Conservation (phyloP, 805 yeast genomes). For the Ascoidea rubescens region DNA sequence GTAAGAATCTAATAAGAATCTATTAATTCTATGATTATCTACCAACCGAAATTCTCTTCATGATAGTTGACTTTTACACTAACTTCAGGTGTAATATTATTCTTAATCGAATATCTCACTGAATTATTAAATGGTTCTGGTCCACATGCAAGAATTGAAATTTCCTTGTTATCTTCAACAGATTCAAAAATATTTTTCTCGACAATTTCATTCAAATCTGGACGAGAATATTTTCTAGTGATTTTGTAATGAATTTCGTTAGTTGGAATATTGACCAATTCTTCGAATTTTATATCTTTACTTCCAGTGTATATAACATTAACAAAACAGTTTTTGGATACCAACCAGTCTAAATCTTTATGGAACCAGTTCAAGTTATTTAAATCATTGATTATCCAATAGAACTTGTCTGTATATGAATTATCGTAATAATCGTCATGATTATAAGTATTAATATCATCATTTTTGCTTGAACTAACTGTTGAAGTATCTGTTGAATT, state of each 20-base stretch:
- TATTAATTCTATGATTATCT: no score
- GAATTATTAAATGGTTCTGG: not conserved
- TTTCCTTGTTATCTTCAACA: not conserved
- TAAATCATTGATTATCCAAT: not conserved
- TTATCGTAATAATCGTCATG: not conserved
- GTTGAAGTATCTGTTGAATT: no score
- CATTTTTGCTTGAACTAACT: not conserved
- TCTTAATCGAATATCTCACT: not conserved
- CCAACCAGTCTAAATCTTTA: not conserved
- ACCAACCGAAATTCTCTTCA: not conserved
- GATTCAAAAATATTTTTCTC: not conserved
- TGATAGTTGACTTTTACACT: no score
- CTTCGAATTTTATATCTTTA: no score
- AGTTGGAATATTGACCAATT: not conserved
- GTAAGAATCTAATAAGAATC: no score
- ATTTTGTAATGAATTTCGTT: no score
- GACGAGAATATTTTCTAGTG: not conserved
- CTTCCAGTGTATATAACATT: not conserved
- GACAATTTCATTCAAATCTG: not conserved
- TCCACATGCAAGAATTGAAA: not conserved
- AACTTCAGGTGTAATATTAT: no score
- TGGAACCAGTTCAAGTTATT: not conserved
- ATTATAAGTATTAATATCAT: no score
- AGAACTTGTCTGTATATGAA: no score
- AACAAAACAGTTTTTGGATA: not conserved